Evolutionary conservation across 2,329 filamentous ascomycete species (phyloP), one percentile per base, ranked within the genome.

Genomic region (Xylariaceae sp.): DNA sequence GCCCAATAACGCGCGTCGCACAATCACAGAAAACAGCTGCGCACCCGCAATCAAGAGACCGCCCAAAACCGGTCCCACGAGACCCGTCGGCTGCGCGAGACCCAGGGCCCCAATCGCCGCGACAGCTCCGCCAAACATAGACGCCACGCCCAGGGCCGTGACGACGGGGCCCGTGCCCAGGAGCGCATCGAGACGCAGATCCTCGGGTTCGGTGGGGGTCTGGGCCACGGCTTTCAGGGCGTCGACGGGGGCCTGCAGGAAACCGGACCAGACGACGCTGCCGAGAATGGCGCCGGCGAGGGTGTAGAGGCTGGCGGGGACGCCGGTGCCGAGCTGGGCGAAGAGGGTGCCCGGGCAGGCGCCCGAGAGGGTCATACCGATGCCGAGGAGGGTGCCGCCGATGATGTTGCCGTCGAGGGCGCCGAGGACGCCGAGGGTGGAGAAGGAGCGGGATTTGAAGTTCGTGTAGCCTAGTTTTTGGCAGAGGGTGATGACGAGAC

Each of bases 341-440:
- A 87, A 78, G 4, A 88, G 78, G 0, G 85, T 87, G 0, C 87
- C 87, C 0, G 87, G 85, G 60, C 86, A 88, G 0, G 85, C 81
- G 7, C 85, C 85, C 0, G 85, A 81, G 13, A 88, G 73, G 4
- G 83, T 79, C 85, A 89, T 88, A 57, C 87, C 87, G n/a, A 80
- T 70, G 42, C 87, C 86, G 30, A 87, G 78, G 2, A 88, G 72
- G 13, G 77, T 67, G 3, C 86, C 87, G 57, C 87, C 87, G 64
- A 88, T 65, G 51, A 88, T 72, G 69, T 89, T 89, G 58, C 84
- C 86, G 66, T 88, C 85, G 66, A 84, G 85, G 15, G 72, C 68
- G 7, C 75, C 74, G 64, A 85, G 79, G 66, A 85, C 73, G 55
- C 78, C 80, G 30, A 85, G 68, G 4, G 79, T 75, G 1, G 83